Percentiles rank a stretch among this genome's conserved stretches.
These are phyloP conservation scores for Spatholobus suberectus DNA, from an alignment of 306 rosid genomes.

Conservation along the genomic window DNA sequence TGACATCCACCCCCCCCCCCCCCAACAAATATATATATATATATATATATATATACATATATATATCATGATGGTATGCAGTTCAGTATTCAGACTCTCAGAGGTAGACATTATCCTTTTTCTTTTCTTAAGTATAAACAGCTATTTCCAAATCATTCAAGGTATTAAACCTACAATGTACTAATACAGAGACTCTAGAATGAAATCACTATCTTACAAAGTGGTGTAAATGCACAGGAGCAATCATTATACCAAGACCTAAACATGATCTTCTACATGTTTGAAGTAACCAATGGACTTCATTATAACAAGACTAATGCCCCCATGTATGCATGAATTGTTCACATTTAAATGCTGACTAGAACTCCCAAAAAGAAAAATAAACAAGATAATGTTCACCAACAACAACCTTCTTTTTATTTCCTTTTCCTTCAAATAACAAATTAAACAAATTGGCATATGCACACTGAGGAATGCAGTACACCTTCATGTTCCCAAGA, in stretches of 20 bases:
- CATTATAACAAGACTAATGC: slow-evolving; percentile 19
- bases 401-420: neutral
- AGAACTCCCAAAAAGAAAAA: slow-evolving; percentile 17
- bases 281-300: slow-evolving; percentile 21
- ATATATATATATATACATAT: too few relatives aligned
- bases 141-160: slow-evolving; percentile 3
- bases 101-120: slow-evolving; percentile 11
- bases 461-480: slow-evolving; percentile 16
- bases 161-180: neutral
- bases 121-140: neutral
- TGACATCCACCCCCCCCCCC: neutral
- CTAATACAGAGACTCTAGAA: neutral
- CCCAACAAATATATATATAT: too few relatives aligned
- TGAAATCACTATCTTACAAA: slow-evolving; percentile 19
- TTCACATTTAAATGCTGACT: slow-evolving; percentile 20
- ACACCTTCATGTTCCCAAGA: slow-evolving; percentile 21
- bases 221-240: neutral
- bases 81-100: neutral
- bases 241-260: slow-evolving; percentile 23
- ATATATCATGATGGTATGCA: neutral
- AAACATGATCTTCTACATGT: slow-evolving; percentile 14
- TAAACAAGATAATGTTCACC: slow-evolving; percentile 15
- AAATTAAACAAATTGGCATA: neutral
- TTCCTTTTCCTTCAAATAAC: slow-evolving; percentile 6
- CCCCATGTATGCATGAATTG: neutral